Percentiles rank a stretch among this genome's conserved stretches.
These are phyloP conservation scores for Penicillium malachiteum DNA, from an alignment of 495 filamentous ascomycete genomes.

Conservation along the genomic window DNA sequence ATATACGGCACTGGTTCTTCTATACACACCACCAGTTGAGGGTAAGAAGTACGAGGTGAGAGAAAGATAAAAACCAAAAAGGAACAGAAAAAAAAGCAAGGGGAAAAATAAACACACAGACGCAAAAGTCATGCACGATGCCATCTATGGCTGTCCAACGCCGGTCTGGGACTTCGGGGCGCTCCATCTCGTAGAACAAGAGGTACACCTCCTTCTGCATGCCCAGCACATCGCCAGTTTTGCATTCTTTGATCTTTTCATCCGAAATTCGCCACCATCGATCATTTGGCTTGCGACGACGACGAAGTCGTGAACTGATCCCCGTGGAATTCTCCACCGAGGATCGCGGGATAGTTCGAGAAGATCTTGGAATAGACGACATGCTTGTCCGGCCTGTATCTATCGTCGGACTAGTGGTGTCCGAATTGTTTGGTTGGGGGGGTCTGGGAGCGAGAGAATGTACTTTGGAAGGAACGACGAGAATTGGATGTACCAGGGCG, in stretches of 20 bases:
- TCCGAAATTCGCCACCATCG: constrained; percentile 99
- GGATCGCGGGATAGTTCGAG: constrained; percentile 28
- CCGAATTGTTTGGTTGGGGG: constrained; percentile 26
- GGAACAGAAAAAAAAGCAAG: not conserved
- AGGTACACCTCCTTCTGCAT: constrained; percentile 98
- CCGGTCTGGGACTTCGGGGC: constrained; percentile 13
- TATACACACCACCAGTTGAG: too few species aligned
- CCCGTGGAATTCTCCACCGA: constrained; percentile 15
- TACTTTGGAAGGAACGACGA: constrained; percentile 39
- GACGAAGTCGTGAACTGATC: constrained; percentile 42
- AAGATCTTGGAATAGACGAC: constrained; percentile 25
- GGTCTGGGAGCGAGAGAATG: constrained; percentile 29
- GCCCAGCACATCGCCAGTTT: constrained; percentile 81
- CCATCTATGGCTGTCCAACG: not conserved
- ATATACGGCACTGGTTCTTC: too few species aligned
- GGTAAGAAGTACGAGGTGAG: not conserved
- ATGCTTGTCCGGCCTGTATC: constrained; percentile 30
- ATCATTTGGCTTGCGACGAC: constrained; percentile 60
- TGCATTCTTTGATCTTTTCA: constrained; percentile 92
- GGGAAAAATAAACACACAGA: not conserved
- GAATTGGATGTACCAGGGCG: constrained; percentile 42
- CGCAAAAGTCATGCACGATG: not conserved
- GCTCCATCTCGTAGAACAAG: constrained; percentile 89
- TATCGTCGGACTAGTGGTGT: constrained; percentile 28
- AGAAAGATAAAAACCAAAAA: not conserved